Conservation (phyloP, 441 rosid species). For the Hura crepitans region DNA sequence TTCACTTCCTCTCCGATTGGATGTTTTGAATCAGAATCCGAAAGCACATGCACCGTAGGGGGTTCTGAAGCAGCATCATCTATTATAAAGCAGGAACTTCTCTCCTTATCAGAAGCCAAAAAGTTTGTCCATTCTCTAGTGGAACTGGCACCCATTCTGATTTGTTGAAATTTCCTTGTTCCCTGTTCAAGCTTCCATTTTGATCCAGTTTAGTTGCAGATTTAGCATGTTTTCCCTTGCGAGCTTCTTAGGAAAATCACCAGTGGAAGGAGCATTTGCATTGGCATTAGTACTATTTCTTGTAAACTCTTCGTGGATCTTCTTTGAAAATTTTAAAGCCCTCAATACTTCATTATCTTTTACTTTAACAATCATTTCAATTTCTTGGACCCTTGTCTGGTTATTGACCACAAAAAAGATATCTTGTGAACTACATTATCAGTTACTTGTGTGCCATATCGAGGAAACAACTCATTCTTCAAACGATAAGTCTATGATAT, state of each 20-base stretch:
- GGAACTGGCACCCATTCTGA: slow-evolving; percentile 10
- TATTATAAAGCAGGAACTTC: slow-evolving; percentile 7
- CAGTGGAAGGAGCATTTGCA: slow-evolving; percentile 24
- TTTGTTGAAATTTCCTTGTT: slow-evolving; percentile 24
- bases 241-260: slow-evolving; percentile 25
- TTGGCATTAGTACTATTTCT: slow-evolving; percentile 16
- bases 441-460: not conserved
- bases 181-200: slow-evolving; percentile 25
- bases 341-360: slow-evolving; percentile 61
- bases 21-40: slow-evolving; percentile 23
- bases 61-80: slow-evolving; percentile 32
- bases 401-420: slow-evolving; percentile 17
- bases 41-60: slow-evolving; percentile 24
- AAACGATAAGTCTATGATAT: not conserved
- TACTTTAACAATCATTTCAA: slow-evolving; percentile 51
- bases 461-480: not conserved
- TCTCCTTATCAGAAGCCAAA: slow-evolving; percentile 12
- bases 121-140: slow-evolving; percentile 17
- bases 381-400: slow-evolving; percentile 64
- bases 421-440: slow-evolving; percentile 13
- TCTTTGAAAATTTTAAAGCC: slow-evolving; percentile 49
- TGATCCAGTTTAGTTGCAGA: slow-evolving; percentile 26
- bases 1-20: slow-evolving; percentile 21
- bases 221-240: slow-evolving; percentile 16
- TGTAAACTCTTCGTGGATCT: slow-evolving; percentile 17